Evolutionary conservation across 495 filamentous ascomycete genomes (phyloP).

Genomic region (Trichoderma reesei): DNA sequence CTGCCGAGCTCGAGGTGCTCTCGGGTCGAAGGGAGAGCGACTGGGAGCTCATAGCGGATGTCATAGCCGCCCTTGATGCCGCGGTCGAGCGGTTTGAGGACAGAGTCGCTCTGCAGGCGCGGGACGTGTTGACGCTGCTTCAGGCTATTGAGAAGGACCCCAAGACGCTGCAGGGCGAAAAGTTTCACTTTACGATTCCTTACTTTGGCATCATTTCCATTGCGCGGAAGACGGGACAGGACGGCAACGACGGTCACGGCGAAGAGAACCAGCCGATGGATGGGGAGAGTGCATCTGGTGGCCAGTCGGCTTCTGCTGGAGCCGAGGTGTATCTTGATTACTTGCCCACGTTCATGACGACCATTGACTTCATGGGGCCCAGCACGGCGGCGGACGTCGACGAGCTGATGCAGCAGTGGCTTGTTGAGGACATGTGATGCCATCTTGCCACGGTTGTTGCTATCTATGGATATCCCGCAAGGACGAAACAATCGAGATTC

Average conservation of each 20-base stretch:
- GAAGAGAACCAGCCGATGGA: background rate
- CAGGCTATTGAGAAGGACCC: background rate
- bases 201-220: background rate
- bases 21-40: background rate
- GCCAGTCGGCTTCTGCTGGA: background rate
- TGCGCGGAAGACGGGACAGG: background rate
- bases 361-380: background rate
- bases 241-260: background rate
- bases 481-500: no score
- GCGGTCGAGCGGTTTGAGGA: background rate
- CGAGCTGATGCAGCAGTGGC: constrained; percentile 3
- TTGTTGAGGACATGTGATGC: background rate
- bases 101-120: background rate
- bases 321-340: background rate
- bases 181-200: background rate
- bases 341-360: background rate
- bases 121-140: background rate
- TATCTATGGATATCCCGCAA: no score
- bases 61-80: background rate
- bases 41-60: background rate
- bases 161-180: background rate
- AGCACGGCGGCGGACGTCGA: background rate
- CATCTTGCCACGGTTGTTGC: background rate
- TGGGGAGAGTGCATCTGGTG: background rate
- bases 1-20: background rate